Evolutionary conservation across 2,329 filamentous ascomycete species (phyloP).

Genomic region (Ascochyta pisi): DNA sequence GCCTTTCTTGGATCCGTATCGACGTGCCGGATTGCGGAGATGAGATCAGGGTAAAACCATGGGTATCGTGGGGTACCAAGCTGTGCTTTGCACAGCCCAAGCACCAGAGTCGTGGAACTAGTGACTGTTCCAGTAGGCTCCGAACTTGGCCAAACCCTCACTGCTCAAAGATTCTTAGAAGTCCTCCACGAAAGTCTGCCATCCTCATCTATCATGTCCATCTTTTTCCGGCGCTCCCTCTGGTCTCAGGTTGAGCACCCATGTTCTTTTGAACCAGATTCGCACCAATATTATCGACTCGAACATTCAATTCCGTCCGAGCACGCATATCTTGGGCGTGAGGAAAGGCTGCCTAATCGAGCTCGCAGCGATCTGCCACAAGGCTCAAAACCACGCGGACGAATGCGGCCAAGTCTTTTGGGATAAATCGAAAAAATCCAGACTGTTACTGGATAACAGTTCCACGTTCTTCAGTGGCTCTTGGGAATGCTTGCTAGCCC

Average conservation of each 20-base stretch:
- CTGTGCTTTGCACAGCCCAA: neutral
- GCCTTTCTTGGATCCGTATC: constrained; percentile 9
- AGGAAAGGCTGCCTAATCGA: constrained; percentile 4
- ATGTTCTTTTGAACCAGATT: neutral
- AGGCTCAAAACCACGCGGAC: constrained; percentile 1
- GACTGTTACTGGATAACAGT: neutral
- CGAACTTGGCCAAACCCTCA: neutral
- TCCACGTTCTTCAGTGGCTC: neutral
- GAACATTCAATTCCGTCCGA: neutral
- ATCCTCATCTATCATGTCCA: neutral
- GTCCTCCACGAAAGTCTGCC: too few relatives aligned
- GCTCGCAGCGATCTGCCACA: neutral
- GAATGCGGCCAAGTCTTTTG: neutral
- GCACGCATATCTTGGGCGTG: constrained; percentile 1
- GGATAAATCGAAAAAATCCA: neutral
- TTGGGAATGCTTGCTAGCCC: neutral
- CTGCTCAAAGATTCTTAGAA: neutral
- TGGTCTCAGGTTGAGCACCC: neutral
- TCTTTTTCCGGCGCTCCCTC: neutral
- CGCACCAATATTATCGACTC: neutral
- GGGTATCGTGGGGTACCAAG: constrained; percentile 13
- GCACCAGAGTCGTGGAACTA: neutral
- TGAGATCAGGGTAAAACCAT: neutral
- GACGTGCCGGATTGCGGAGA: neutral
- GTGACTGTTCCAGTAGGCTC: neutral